A percentile compares a stretch with the other conserved stretches of the same genome.
Conservation (phyloP, 2,329 filamentous ascomycete species). For the Phyllosticta ampelicida region DNA sequence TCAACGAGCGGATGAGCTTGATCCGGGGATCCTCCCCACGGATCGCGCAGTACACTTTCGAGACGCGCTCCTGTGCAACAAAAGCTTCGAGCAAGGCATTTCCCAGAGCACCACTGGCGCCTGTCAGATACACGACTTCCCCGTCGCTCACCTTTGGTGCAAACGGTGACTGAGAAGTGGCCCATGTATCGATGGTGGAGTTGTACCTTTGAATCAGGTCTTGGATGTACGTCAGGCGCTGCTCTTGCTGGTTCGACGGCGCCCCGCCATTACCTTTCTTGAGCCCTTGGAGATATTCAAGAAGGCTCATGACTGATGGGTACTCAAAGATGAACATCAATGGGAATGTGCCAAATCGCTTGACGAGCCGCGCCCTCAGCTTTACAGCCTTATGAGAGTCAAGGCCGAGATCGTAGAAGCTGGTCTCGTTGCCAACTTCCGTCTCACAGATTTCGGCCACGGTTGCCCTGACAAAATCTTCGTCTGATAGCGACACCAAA, state of each 20-base stretch:
- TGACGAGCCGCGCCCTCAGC: conserved; percentile 16
- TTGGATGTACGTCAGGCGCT: neutral
- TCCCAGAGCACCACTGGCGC: conserved; percentile 9
- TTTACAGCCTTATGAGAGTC: conserved; percentile 14
- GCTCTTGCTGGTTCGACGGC: neutral
- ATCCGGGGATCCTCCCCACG: conserved; percentile 12
- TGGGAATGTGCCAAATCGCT: conserved; percentile 17
- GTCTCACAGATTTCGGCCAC: neutral
- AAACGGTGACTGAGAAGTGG: neutral
- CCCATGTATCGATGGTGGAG: neutral
- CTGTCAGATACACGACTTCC: conserved; percentile 10
- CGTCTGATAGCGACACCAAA: neutral
- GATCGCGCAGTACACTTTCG: conserved; percentile 9
- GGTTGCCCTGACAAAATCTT: neutral
- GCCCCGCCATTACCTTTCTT: neutral
- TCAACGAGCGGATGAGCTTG: conserved; percentile 16
- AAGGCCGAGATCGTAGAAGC: conserved; percentile 10
- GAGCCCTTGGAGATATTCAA: neutral
- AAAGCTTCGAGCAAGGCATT: conserved; percentile 11
- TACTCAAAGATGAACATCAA: conserved; percentile 22
- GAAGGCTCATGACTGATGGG: conserved; percentile 16
- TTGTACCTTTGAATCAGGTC: neutral
- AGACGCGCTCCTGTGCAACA: neutral
- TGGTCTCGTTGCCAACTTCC: neutral
- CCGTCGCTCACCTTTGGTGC: neutral